Evolutionary conservation across 2,329 filamentous ascomycete genomes (phyloP).

Genomic region (Lomentospora prolificans): DNA sequence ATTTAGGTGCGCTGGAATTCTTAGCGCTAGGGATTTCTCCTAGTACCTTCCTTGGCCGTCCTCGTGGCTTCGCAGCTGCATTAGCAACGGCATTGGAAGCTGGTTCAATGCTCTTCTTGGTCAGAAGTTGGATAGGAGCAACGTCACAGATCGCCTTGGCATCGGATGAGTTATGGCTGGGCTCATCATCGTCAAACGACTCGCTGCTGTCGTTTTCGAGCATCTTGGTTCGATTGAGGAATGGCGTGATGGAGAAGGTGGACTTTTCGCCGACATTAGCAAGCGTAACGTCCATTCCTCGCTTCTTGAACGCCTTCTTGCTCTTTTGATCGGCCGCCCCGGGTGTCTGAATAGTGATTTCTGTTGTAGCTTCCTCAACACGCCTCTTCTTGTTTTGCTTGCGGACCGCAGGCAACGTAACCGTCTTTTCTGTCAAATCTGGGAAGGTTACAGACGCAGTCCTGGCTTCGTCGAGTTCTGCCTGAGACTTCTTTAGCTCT

Average conservation of each 20-base stretch:
- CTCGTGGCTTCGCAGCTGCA: constrained; percentile 5
- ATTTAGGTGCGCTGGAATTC: constrained; percentile 2
- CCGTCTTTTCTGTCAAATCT: constrained; percentile 15
- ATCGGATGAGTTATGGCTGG: neutral
- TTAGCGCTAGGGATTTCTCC: constrained; percentile 6
- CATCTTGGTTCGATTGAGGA: constrained; percentile 64
- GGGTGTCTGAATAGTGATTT: constrained; percentile 37
- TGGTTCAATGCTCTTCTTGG: neutral
- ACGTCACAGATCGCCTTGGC: neutral
- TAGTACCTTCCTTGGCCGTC: constrained; percentile 10
- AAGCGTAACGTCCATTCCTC: constrained; percentile 44
- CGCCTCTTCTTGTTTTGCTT: constrained; percentile 34
- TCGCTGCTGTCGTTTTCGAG: constrained; percentile 18
- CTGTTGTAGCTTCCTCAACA: constrained; percentile 31
- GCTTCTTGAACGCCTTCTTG: constrained; percentile 43
- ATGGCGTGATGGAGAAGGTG: constrained; percentile 86
- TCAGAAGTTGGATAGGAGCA: neutral
- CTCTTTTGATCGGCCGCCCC: constrained; percentile 29
- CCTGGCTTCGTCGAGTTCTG: constrained; percentile 29
- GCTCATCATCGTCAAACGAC: constrained; percentile 11
- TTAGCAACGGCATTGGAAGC: neutral
- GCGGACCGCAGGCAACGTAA: constrained; percentile 21
- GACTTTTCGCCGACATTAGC: constrained; percentile 68
- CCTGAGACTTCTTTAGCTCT: constrained; percentile 28
- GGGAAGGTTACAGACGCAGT: neutral